phyloP scores from a whole-genome alignment of 225 moss, liverwort and hornwort genomes.

The Pleurozium schreberi region DNA sequence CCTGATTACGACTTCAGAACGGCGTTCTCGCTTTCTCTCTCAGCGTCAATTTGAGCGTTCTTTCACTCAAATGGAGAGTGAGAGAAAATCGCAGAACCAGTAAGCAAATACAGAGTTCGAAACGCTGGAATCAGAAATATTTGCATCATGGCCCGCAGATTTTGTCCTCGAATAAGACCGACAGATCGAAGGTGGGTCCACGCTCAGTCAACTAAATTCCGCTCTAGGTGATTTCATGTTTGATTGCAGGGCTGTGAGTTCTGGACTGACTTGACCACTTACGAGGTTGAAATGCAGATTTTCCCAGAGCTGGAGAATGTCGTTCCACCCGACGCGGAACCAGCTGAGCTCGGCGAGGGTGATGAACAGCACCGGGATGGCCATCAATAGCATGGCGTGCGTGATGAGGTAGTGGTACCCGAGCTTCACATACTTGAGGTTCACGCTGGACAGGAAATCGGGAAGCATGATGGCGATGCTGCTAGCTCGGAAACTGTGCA shows the following conservation, averaged over 20 bases:
- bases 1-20: background rate
- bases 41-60: background rate
- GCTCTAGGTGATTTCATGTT: background rate
- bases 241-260: background rate
- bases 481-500: constrained; percentile 11
- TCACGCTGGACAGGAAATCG: constrained; percentile 35
- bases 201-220: background rate
- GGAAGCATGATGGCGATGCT: constrained; percentile 34
- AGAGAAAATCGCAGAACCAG: background rate
- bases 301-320: constrained; percentile 35
- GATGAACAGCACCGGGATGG: constrained; percentile 18
- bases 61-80: background rate
- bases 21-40: background rate
- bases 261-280: background rate
- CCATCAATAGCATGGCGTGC: constrained; percentile 36
- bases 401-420: constrained; percentile 49
- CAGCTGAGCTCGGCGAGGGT: constrained; percentile 33
- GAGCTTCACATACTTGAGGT: constrained; percentile 43
- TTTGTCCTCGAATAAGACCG: background rate
- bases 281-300: constrained; percentile 47
- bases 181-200: background rate
- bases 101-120: background rate
- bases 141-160: no score
- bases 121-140: background rate
- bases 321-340: constrained; percentile 14